These are phyloP conservation scores for Capsicum rhomboideum DNA, from an alignment of 257 asterid species.

Conservation along the genomic window DNA sequence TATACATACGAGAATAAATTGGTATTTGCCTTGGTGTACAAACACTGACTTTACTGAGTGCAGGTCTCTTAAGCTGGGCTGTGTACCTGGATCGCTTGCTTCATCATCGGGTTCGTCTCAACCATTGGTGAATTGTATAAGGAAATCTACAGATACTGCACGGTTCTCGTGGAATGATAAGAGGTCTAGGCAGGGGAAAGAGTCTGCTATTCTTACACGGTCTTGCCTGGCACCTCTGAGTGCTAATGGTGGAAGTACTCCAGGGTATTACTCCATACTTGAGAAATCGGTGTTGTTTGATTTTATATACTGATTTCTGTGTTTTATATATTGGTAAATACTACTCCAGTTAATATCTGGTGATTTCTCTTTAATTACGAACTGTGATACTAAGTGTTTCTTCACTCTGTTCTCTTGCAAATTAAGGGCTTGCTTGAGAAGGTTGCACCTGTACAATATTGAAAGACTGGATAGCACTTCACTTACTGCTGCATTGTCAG, in stretches of 20 bases:
- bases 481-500: slow-evolving; percentile 57
- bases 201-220: slow-evolving; percentile 49
- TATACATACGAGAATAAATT: background rate
- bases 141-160: slow-evolving; percentile 53
- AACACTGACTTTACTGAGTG: background rate
- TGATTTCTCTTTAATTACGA: background rate
- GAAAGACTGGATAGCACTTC: slow-evolving; percentile 67
- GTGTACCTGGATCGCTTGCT: slow-evolving; percentile 39
- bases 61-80: slow-evolving; percentile 84
- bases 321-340: background rate
- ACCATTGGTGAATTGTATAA: slow-evolving; percentile 33
- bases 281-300: background rate
- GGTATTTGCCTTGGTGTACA: background rate
- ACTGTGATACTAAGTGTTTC: background rate
- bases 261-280: slow-evolving; percentile 46
- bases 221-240: slow-evolving; percentile 71
- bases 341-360: background rate
- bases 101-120: slow-evolving; percentile 36
- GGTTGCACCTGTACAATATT: slow-evolving; percentile 71
- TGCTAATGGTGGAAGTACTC: slow-evolving; percentile 46
- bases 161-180: slow-evolving; percentile 66
- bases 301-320: background rate
- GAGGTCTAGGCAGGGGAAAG: slow-evolving; percentile 67
- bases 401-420: background rate
- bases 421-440: slow-evolving; percentile 53